phyloP scores from a whole-genome alignment of 768 basidiomycete genomes.

The Boletellus emodensis region DNA sequence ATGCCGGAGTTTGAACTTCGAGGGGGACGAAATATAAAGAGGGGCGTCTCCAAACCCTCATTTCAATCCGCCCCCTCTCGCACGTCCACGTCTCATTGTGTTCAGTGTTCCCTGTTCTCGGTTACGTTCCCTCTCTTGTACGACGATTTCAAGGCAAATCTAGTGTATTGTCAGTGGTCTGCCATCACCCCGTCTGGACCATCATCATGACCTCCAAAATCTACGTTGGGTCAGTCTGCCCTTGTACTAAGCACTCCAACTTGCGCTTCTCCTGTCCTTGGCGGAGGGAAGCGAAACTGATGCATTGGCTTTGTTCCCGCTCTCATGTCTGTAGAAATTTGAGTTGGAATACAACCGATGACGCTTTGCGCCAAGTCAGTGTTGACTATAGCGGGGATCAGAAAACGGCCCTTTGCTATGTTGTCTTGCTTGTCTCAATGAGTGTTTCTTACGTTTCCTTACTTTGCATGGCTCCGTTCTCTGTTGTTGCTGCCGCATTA shows the following conservation, averaged over 20 bases:
- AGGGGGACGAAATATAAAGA: slow-evolving; percentile 41
- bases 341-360: slow-evolving; percentile 96
- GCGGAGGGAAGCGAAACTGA: slow-evolving; percentile 51
- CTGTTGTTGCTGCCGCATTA: slow-evolving; percentile 16
- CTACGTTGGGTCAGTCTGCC: slow-evolving; percentile 91
- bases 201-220: slow-evolving; percentile 68
- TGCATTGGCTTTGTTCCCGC: slow-evolving; percentile 39
- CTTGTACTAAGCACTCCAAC: slow-evolving; percentile 43
- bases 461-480: slow-evolving; percentile 26
- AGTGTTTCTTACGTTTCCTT: slow-evolving; percentile 29
- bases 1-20: slow-evolving; percentile 49
- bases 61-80: slow-evolving; percentile 36
- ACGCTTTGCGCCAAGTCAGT: slow-evolving; percentile 84
- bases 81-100: slow-evolving; percentile 47
- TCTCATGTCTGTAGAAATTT: slow-evolving; percentile 70
- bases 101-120: slow-evolving; percentile 50
- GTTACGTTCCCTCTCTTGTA: slow-evolving; percentile 55
- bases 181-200: slow-evolving; percentile 19
- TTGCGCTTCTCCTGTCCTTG: slow-evolving; percentile 44
- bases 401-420: slow-evolving; percentile 33
- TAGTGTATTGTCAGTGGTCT: slow-evolving; percentile 44
- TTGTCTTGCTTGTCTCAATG: slow-evolving; percentile 41
- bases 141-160: slow-evolving; percentile 45
- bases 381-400: slow-evolving; percentile 37
- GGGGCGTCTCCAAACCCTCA: slow-evolving; percentile 29